These are phyloP conservation scores for Trichoderma afroharzianum DNA, from an alignment of 2,329 filamentous ascomycete genomes.

Conservation along the genomic window DNA sequence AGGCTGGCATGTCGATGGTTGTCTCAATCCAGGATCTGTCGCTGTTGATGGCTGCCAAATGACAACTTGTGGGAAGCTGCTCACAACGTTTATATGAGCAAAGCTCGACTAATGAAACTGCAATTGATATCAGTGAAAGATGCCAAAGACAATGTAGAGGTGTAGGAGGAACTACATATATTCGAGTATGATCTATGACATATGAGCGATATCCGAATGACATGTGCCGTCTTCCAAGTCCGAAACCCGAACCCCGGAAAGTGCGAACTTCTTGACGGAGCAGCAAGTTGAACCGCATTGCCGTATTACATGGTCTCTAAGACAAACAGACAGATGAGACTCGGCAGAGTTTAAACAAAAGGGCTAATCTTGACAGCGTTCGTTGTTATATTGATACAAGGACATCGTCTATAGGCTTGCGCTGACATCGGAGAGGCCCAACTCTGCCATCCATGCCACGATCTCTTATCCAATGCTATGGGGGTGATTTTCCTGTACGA, in stretches of 20 bases:
- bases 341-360: neutral
- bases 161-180: neutral
- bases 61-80: neutral
- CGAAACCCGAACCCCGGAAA: neutral
- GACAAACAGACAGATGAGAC: neutral
- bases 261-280: neutral
- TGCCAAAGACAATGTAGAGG: neutral
- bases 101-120: neutral
- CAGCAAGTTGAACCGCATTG: neutral
- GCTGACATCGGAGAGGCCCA: neutral
- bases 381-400: neutral
- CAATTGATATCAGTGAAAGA: neutral
- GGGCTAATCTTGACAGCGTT: neutral
- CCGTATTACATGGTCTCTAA: neutral
- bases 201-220: neutral
- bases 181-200: neutral
- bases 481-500: neutral
- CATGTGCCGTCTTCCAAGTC: neutral
- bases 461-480: neutral
- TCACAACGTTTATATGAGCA: too few relatives aligned
- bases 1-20: neutral
- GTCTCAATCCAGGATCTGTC: neutral
- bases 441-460: neutral
- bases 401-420: neutral
- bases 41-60: neutral